Base-by-base conservation (phyloP, 202 grass and related monocot genomes). In the Saccharum hybrid region DNA sequence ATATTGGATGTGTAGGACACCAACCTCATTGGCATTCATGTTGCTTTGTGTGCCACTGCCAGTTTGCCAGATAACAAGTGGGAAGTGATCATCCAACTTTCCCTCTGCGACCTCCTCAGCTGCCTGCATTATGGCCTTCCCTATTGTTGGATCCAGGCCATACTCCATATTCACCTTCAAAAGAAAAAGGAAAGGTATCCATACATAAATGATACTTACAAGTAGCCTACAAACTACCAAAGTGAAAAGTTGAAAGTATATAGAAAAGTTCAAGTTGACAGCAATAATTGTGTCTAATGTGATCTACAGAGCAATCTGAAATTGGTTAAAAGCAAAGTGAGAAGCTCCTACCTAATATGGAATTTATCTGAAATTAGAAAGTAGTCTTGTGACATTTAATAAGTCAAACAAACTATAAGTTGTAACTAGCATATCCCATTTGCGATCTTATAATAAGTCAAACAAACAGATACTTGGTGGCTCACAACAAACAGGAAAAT, bases 11-110 rank as follows among this genome's bases (percentile, higher is more conserved):
- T 22, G 18, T 68, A 80, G 71, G 54, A 71, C 18, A 85, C 19
- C 72, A 73, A 97, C 96, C 96, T 96, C 96, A 70, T 99, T 99
- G 52, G 96, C 96, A 72, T 99, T 99, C 96, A 99, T 99, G 90
- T 99, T 99, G 91, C 96, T 99, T 82, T 99, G 96, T 26, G 96
- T 99, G 30, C 96, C 96, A 52, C 96, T 99, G 40, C 96, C 96
- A 86, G 96, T 99, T 88, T 99, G 96, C 96, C 93, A 99, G 72
- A 99, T 96, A 75, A 99, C 96, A 76, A 99, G 96, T 12, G 93
- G 96, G 73, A 99, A 99, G 77, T 99, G 93, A 67, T 99, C 89
- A 26, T 94, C 89, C 42, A 96, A 86, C 84, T 96, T 87, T 59
- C 96, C 96, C 28, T 96, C 93, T 28, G 96, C 82, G 12, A 96